Evolutionary conservation across 768 basidiomycete species (phyloP).

Genomic region (Termitomyces sp.): DNA sequence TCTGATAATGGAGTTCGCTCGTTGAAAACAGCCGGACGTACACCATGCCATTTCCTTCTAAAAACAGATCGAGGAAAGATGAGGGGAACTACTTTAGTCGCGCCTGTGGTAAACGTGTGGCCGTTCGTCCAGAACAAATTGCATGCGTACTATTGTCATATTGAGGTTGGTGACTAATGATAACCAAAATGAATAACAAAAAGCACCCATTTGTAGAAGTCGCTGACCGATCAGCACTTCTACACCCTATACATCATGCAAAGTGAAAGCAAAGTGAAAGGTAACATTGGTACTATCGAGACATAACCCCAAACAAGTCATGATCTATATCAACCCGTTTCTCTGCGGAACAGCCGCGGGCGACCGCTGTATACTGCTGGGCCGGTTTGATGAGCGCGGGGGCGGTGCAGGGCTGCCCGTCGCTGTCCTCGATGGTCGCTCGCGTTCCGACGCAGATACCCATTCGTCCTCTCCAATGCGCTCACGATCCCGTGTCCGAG

Average conservation of each 20-base stretch:
- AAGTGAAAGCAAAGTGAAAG: neutral
- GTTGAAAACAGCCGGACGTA: too few relatives aligned
- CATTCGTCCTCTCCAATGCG: slow-evolving; percentile 18
- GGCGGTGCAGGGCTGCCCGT: slow-evolving; percentile 48
- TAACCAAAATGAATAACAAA: too few relatives aligned
- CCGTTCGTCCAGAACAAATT: too few relatives aligned
- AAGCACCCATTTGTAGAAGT: too few relatives aligned
- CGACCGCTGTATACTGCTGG: slow-evolving; percentile 50
- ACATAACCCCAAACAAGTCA: neutral
- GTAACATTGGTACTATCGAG: neutral
- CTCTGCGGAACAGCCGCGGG: slow-evolving; percentile 49
- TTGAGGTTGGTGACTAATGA: too few relatives aligned
- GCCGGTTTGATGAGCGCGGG: slow-evolving; percentile 64
- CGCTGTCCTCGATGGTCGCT: slow-evolving; percentile 25
- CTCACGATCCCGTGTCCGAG: slow-evolving; percentile 12
- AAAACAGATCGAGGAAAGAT: too few relatives aligned
- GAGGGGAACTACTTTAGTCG: too few relatives aligned
- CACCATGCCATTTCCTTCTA: too few relatives aligned
- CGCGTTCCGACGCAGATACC: slow-evolving; percentile 8
- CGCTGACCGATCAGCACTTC: too few relatives aligned
- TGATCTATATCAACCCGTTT: slow-evolving; percentile 19
- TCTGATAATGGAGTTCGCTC: too few relatives aligned
- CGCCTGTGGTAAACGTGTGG: too few relatives aligned
- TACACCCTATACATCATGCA: neutral
- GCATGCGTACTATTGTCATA: too few relatives aligned